Conservation (phyloP, 2,329 filamentous ascomycete species). For the Sarocladium kiliense region DNA sequence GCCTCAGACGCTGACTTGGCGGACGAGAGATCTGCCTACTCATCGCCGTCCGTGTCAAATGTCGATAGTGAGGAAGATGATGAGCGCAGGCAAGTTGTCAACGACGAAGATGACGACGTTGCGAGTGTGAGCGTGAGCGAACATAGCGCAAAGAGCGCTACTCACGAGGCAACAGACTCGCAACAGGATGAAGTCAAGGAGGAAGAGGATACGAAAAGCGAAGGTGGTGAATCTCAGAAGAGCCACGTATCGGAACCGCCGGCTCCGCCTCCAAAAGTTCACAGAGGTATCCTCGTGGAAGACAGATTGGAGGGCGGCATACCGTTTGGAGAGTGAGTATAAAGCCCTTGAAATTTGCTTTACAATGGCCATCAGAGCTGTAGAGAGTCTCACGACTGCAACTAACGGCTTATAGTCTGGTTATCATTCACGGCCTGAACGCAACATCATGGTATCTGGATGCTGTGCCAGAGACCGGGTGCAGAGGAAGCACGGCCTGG, state of each 20-base stretch:
- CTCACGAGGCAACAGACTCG: no score
- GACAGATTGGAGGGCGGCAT: neutral
- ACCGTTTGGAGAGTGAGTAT: neutral
- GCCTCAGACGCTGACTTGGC: neutral
- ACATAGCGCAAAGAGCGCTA: neutral
- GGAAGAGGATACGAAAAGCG: neutral
- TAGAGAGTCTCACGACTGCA: neutral
- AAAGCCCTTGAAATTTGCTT: neutral
- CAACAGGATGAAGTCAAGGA: neutral
- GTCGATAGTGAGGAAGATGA: neutral
- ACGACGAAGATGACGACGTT: neutral
- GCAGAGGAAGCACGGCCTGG: neutral
- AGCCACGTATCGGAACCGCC: neutral
- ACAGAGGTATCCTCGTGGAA: neutral
- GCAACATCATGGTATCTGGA: neutral
- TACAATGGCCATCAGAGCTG: neutral
- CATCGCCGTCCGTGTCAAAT: neutral
- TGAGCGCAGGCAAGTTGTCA: neutral
- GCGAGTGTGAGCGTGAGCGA: neutral
- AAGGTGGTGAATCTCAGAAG: neutral
- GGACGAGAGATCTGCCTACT: neutral
- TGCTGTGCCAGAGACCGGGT: neutral
- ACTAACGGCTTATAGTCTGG: neutral
- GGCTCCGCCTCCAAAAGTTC: neutral
- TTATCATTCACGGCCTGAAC: neutral